These are phyloP conservation scores for Handroanthus guayacan DNA, from an alignment of 257 asterid genomes.

Conservation along the genomic window DNA sequence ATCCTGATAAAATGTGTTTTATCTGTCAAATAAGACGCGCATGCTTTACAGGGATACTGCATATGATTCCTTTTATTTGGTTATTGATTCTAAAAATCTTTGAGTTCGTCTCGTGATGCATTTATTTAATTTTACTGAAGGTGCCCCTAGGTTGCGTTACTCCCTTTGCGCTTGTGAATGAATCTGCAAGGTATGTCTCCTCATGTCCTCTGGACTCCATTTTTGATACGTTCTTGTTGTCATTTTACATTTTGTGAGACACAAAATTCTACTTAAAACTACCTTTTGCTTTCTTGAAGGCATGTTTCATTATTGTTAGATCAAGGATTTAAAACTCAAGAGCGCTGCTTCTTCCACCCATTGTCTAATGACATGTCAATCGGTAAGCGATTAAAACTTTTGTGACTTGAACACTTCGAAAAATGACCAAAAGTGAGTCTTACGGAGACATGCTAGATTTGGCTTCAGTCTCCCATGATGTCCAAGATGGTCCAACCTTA, in stretches of 20 bases:
- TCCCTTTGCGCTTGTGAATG: conserved; percentile 89
- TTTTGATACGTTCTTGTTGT: background rate
- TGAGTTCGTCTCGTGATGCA: conserved; percentile 20
- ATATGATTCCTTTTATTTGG: background rate
- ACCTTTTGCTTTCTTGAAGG: conserved; percentile 56
- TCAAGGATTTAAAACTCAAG: conserved; percentile 71
- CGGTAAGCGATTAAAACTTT: conserved; percentile 51
- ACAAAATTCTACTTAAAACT: conserved; percentile 7
- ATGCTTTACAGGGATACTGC: conserved; percentile 2
- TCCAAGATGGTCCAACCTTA: conserved; percentile 6
- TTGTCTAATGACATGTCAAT: conserved; percentile 85
- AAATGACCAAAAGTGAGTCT: background rate
- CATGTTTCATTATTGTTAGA: conserved; percentile 85
- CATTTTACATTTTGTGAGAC: conserved; percentile 7
- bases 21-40: background rate
- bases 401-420: background rate
- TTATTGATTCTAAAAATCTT: conserved; percentile 24
- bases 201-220: conserved; percentile 13
- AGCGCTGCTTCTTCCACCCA: conserved; percentile 89
- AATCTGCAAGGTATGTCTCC: conserved; percentile 74
- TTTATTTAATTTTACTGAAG: conserved; percentile 50
- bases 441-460: background rate
- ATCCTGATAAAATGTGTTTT: background rate
- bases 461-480: conserved; percentile 22
- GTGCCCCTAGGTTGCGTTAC: conserved; percentile 93